A percentile compares a stretch with the other conserved stretches of the same genome.
Evolutionary conservation across 441 rosid species (phyloP).

Genomic region (Gossypium schwendimanii): DNA sequence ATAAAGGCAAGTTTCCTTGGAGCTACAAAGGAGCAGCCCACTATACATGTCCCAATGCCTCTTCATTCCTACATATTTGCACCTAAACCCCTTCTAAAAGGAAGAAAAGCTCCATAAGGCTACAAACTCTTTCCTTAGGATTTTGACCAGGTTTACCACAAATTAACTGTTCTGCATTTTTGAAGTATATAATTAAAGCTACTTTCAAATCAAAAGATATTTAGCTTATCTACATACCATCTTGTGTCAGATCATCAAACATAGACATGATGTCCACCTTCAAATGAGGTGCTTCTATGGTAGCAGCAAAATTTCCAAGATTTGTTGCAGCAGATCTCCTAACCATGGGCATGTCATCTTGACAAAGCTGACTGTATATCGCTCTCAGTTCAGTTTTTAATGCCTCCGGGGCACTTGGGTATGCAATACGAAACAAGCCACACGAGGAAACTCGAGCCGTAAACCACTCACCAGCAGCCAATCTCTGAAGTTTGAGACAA

Average conservation of each 20-base stretch:
- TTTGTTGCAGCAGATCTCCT: constrained; percentile 90
- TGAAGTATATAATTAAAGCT: neutral
- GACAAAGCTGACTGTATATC: constrained; percentile 68
- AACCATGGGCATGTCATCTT: constrained; percentile 99
- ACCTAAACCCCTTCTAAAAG: neutral
- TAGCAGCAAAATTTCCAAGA: constrained; percentile 87
- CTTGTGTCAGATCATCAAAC: constrained; percentile 80
- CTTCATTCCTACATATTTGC: neutral
- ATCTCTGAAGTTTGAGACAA: constrained; percentile 38
- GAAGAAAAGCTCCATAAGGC: neutral
- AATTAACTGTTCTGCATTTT: neutral
- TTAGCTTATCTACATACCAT: constrained; percentile 40
- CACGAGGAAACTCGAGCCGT: constrained; percentile 90
- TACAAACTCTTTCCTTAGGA: neutral
- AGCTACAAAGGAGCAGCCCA: neutral
- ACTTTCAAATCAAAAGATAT: neutral
- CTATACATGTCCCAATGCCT: neutral
- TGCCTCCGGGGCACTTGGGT: constrained; percentile 65
- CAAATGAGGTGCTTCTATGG: constrained; percentile 68
- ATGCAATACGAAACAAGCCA: constrained; percentile 81
- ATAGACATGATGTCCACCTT: constrained; percentile 77
- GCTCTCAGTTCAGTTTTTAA: constrained; percentile 67
- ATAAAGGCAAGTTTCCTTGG: neutral
- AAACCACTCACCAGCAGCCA: constrained; percentile 96
- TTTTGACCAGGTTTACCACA: neutral